Evolutionary conservation across 2,329 filamentous ascomycete genomes (phyloP).

Genomic region (Calonectria multiphialidica): DNA sequence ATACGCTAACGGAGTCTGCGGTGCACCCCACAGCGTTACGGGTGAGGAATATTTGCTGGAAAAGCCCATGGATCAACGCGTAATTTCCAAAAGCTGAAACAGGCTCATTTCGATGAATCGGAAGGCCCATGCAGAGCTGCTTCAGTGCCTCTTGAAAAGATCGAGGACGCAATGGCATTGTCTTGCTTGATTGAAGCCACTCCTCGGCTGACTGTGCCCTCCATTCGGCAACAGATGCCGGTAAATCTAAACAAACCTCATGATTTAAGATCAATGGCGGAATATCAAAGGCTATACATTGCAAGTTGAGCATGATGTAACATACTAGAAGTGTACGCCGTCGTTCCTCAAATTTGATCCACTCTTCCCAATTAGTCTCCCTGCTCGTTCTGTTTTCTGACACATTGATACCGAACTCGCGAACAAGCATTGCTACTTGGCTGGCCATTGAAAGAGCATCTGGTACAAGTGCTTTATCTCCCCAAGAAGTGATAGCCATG

Average conservation of each 20-base stretch:
- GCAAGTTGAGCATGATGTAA: neutral
- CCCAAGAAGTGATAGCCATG: constrained; percentile 72
- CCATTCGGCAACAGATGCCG: neutral
- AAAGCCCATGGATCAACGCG: constrained; percentile 65
- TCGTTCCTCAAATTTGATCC: neutral
- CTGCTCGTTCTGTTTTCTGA: neutral
- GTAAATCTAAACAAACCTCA: neutral
- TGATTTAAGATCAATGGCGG: neutral
- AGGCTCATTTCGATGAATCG: constrained; percentile 26
- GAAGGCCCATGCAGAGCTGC: neutral
- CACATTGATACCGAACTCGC: constrained; percentile 61
- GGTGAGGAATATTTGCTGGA: constrained; percentile 65
- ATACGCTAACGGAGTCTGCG: constrained; percentile 15
- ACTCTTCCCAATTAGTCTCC: neutral
- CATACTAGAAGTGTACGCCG: neutral
- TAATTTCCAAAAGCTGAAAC: constrained; percentile 66
- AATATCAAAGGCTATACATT: neutral
- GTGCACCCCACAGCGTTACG: constrained; percentile 43
- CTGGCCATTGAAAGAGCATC: constrained; percentile 69
- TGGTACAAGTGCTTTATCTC: constrained; percentile 66
- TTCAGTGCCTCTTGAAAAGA: neutral
- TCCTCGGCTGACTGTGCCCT: neutral
- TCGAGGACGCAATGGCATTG: neutral
- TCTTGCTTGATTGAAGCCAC: neutral
- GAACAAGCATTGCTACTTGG: constrained; percentile 65